Evolutionary conservation across 371 early-diverging fungal species (phyloP).

Genomic region (Lichtheimia corymbifera): DNA sequence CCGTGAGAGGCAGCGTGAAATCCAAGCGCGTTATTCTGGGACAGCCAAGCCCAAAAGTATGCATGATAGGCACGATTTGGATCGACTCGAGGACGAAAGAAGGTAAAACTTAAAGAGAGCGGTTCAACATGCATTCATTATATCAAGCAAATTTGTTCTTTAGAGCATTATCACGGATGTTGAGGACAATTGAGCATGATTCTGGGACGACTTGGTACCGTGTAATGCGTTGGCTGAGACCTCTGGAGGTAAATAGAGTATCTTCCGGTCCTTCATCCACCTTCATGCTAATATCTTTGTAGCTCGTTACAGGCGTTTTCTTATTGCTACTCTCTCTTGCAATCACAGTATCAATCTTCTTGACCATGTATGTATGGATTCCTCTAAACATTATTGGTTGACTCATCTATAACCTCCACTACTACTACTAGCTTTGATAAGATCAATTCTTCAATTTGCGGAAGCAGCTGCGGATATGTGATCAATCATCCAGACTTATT

Average conservation of each 20-base stretch:
- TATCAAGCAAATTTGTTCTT: not conserved
- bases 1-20: constrained; percentile 44
- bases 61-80: constrained; percentile 44
- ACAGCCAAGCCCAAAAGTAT: constrained; percentile 26
- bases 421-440: constrained; percentile 50
- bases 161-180: constrained; percentile 38
- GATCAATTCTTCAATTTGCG: constrained; percentile 59
- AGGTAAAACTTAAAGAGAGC: constrained; percentile 24
- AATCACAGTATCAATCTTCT: constrained; percentile 49
- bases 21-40: constrained; percentile 39
- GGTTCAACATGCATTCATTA: not conserved
- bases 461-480: constrained; percentile 67
- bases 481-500: constrained; percentile 57
- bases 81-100: constrained; percentile 53
- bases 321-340: constrained; percentile 34
- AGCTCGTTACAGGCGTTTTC: constrained; percentile 30
- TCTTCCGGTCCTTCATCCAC: not conserved
- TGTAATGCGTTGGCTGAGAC: constrained; percentile 26
- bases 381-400: not conserved
- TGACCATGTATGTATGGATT: constrained; percentile 49
- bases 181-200: constrained; percentile 33
- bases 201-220: constrained; percentile 30
- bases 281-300: not conserved
- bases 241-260: constrained; percentile 37
- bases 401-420: too few species aligned